Conservation (phyloP, 306 rosid genomes). For the Cicer judaicum region DNA sequence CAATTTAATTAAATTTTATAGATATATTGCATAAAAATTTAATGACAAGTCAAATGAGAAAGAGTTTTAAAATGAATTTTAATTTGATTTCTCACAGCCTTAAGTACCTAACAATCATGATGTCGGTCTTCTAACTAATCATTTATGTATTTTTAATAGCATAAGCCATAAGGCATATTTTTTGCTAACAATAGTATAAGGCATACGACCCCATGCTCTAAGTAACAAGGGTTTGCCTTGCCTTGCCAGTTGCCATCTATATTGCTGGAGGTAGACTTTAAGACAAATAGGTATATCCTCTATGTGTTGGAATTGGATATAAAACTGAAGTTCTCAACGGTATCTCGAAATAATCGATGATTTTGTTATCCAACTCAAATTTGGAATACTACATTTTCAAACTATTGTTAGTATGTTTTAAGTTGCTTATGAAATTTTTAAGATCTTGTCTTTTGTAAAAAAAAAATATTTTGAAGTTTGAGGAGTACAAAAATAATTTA, state of each 20-base stretch:
- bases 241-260: constrained; percentile 38
- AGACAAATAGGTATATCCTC: constrained; percentile 34
- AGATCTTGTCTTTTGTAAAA: too few species aligned
- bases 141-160: constrained; percentile 12
- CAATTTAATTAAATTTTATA: too few species aligned
- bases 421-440: too few species aligned
- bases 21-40: constrained; percentile 36
- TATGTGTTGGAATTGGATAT: constrained; percentile 5
- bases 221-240: constrained; percentile 26
- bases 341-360: not conserved
- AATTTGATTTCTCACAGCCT: not conserved
- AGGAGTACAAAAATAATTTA: too few species aligned
- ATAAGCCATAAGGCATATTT: too few species aligned
- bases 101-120: constrained; percentile 38
- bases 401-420: too few species aligned
- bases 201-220: constrained; percentile 25
- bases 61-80: constrained; percentile 1
- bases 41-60: constrained; percentile 46
- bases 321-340: not conserved
- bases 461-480: too few species aligned
- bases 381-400: too few species aligned
- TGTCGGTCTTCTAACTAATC: constrained; percentile 32
- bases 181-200: constrained; percentile 1
- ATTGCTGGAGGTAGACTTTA: constrained; percentile 34
- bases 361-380: not conserved